phyloP scores from a whole-genome alignment of 495 filamentous ascomycete species.

The Physcia stellaris region DNA sequence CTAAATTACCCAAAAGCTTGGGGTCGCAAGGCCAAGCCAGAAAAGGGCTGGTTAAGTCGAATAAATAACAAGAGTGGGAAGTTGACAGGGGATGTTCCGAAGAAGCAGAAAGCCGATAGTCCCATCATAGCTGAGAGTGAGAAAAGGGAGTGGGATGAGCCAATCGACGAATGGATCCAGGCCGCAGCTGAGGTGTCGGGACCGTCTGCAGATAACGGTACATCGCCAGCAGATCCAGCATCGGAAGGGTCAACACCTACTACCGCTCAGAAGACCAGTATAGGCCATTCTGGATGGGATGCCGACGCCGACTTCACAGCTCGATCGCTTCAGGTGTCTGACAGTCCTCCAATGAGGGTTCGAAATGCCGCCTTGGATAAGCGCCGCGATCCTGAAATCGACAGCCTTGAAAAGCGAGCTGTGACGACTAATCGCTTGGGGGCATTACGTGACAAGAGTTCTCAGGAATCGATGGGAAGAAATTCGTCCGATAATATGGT shows the following conservation, averaged over 20 bases:
- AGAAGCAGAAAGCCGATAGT: conserved; percentile 15
- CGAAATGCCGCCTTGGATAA: conserved; percentile 36
- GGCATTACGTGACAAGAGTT: conserved; percentile 40
- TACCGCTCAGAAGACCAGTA: conserved; percentile 23
- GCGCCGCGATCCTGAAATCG: conserved; percentile 43
- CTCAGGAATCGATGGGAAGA: conserved; percentile 21
- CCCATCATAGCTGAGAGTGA: conserved; percentile 3
- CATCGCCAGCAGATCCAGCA: conserved; percentile 29
- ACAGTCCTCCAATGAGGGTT: conserved; percentile 39
- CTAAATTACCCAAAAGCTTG: conserved; percentile 43
- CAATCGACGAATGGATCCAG: conserved; percentile 15
- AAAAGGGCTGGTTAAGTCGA: conserved; percentile 39
- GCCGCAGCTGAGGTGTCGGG: not conserved
- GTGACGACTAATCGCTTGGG: conserved; percentile 44
- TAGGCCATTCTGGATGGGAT: conserved; percentile 41
- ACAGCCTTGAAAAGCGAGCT: conserved; percentile 41
- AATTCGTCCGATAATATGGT: conserved; percentile 21
- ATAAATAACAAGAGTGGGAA: conserved; percentile 15
- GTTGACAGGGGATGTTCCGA: conserved; percentile 11
- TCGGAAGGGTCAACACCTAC: conserved; percentile 20
- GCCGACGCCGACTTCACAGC: conserved; percentile 49
- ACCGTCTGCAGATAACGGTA: conserved; percentile 22
- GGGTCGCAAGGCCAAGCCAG: conserved; percentile 39
- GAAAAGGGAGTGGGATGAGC: conserved; percentile 6
- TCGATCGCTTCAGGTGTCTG: conserved; percentile 44